phyloP scores from a whole-genome alignment of 164 flowering plant species.

The Macadamia tetraphylla region DNA sequence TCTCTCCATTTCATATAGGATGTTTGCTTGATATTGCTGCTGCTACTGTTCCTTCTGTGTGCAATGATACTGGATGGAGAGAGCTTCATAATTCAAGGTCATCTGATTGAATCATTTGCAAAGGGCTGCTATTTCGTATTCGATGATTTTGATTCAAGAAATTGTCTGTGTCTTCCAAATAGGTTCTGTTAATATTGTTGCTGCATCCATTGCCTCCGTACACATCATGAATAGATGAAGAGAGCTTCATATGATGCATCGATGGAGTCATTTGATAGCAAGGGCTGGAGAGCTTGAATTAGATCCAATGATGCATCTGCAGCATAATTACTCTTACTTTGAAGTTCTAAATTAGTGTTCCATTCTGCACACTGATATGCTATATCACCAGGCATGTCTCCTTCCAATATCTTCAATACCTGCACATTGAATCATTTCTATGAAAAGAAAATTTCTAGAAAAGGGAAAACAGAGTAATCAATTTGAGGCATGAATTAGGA shows the following conservation, averaged over 20 bases:
- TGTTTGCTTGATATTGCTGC: constrained; percentile 3
- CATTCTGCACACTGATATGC: constrained; percentile 8
- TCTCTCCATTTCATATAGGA: constrained; percentile 4
- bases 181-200: constrained; percentile 3
- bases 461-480: neutral
- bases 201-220: neutral
- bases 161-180: neutral
- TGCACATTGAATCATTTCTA: constrained; percentile 6
- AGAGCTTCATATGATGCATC: constrained; percentile 7
- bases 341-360: neutral
- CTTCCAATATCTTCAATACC: constrained; percentile 32
- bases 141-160: constrained; percentile 3
- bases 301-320: constrained; percentile 1
- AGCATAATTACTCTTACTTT: constrained; percentile 1
- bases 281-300: constrained; percentile 6
- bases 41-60: neutral
- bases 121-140: neutral
- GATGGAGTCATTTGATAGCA: neutral
- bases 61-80: neutral
- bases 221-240: neutral
- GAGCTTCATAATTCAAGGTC: neutral
- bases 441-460: neutral
- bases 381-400: constrained; percentile 22
- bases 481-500: neutral
- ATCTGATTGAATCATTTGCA: constrained; percentile 3